Evolutionary conservation across 2,329 filamentous ascomycete species (phyloP).

Genomic region (Penicillium sp.): DNA sequence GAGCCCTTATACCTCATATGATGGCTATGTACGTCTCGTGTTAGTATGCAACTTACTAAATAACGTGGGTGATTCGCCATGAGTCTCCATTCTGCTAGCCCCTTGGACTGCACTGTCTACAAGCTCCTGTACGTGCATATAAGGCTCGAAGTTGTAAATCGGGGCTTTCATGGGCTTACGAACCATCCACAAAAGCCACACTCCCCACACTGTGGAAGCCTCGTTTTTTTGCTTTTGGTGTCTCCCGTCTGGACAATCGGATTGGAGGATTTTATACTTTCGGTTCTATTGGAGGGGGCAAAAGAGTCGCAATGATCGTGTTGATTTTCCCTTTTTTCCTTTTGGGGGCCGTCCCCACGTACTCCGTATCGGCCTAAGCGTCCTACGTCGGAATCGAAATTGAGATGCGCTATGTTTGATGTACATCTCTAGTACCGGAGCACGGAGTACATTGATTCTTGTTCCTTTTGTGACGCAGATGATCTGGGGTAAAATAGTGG

Average conservation of each 20-base stretch:
- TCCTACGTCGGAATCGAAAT: conserved; percentile 6
- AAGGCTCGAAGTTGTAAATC: no score
- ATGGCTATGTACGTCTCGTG: neutral
- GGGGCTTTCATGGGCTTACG: neutral
- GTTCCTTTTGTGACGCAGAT: conserved; percentile 15
- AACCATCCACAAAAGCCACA: conserved; percentile 2
- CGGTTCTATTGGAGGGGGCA: neutral
- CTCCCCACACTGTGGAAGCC: neutral
- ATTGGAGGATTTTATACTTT: neutral
- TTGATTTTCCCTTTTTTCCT: neutral
- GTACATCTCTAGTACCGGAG: conserved; percentile 10
- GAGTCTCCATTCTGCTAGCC: neutral
- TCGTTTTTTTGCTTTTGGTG: neutral
- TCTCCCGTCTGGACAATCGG: neutral
- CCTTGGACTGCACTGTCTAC: neutral
- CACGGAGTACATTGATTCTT: neutral
- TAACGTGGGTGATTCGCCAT: neutral
- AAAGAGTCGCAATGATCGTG: neutral
- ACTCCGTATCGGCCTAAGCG: conserved; percentile 5
- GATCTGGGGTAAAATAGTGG: conserved; percentile 31
- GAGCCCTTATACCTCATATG: neutral
- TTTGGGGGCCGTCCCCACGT: neutral
- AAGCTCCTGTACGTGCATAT: no score
- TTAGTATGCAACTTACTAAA: neutral
- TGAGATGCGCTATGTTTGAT: conserved; percentile 7